phyloP scores from a whole-genome alignment of 495 filamentous ascomycete genomes.

The Filosporella fistucella region DNA sequence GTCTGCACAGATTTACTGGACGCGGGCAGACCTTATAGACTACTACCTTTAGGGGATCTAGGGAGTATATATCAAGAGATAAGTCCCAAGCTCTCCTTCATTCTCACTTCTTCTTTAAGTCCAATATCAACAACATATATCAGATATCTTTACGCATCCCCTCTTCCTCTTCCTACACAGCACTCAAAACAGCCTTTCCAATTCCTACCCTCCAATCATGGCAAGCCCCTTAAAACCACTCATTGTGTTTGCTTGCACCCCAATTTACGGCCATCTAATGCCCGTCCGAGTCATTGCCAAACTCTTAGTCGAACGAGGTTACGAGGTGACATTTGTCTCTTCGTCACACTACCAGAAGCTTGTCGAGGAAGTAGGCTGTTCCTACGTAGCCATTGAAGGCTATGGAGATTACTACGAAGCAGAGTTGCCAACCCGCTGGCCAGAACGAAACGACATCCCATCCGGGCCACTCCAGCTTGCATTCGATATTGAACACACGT shows the following conservation, averaged over 20 bases:
- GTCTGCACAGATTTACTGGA: too few species aligned
- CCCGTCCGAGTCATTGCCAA: slow-evolving; percentile 26
- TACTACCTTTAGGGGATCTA: too few species aligned
- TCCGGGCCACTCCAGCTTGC: slow-evolving; percentile 18
- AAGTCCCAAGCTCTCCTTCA: too few species aligned
- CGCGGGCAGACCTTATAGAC: too few species aligned
- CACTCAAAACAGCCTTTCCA: too few species aligned
- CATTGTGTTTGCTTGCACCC: slow-evolving; percentile 23
- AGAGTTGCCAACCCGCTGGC: slow-evolving; percentile 10
- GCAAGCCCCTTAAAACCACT: not conserved
- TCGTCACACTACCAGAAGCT: slow-evolving; percentile 21
- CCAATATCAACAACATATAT: too few species aligned
- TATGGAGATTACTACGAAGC: slow-evolving; percentile 24
- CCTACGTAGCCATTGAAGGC: slow-evolving; percentile 26
- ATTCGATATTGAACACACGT: slow-evolving; percentile 17
- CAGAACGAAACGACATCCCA: slow-evolving; percentile 10
- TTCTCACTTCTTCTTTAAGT: too few species aligned
- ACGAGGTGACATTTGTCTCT: slow-evolving; percentile 28
- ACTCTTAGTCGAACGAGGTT: slow-evolving; percentile 19
- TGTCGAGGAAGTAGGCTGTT: slow-evolving; percentile 25
- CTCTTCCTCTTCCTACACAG: too few species aligned
- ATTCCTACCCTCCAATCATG: not conserved
- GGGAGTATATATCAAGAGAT: too few species aligned
- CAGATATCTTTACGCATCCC: too few species aligned
- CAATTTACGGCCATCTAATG: slow-evolving; percentile 28